Conservation (phyloP, 2,329 filamentous ascomycete genomes). For the Ophiostoma piceae region DNA sequence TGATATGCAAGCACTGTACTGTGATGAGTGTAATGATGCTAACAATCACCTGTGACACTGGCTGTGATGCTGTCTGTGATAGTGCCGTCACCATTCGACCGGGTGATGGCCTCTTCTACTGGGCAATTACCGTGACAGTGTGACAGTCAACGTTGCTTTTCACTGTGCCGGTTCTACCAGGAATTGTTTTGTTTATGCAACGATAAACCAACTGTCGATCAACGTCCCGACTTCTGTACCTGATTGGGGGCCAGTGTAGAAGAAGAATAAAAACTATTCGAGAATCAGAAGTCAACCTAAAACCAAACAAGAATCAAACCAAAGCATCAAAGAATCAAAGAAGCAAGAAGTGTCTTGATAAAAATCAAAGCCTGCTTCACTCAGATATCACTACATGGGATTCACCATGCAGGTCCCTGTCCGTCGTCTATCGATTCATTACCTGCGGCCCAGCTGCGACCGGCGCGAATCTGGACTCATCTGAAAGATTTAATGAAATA, state of each 20-base stretch:
- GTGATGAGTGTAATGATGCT: not conserved
- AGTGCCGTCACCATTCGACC: not conserved
- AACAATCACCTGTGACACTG: not conserved
- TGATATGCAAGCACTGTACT: not conserved
- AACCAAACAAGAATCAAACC: not conserved
- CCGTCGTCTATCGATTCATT: not conserved
- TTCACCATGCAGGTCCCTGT: not conserved
- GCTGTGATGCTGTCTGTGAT: not conserved
- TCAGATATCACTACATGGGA: not conserved
- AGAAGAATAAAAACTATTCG: no score
- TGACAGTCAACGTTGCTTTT: not conserved
- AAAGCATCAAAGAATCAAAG: no score
- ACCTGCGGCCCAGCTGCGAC: conserved; percentile 1
- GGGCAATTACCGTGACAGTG: not conserved
- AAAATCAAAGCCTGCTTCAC: no score
- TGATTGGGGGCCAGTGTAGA: not conserved
- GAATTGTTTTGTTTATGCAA: not conserved
- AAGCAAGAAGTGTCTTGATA: no score
- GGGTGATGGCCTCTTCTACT: not conserved
- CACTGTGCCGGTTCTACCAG: not conserved
- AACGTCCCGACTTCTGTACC: not conserved
- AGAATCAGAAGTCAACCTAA: not conserved
- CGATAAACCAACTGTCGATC: not conserved
- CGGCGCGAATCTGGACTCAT: not conserved
- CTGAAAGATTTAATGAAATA: not conserved